Conservation (phyloP, 805 yeast species). For the Candida xyloterini region DNA sequence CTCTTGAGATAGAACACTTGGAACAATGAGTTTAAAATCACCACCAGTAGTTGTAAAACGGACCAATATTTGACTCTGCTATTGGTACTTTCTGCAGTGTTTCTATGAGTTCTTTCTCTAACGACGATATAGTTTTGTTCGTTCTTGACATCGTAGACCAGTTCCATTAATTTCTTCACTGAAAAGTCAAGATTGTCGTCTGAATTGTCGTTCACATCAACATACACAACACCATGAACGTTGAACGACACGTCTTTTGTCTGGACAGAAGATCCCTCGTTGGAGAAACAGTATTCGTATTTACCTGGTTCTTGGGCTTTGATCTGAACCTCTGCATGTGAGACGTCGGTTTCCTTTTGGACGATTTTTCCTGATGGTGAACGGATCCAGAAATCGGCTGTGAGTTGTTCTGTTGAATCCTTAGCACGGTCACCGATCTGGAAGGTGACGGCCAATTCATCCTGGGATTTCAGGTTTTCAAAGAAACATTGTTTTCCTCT, state of each 20-base stretch:
- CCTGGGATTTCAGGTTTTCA: slow-evolving; percentile 78
- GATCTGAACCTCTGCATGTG: slow-evolving; percentile 78
- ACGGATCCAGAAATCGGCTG: slow-evolving; percentile 58
- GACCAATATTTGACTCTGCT: slow-evolving; percentile 99
- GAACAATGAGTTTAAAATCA: slow-evolving; percentile 81
- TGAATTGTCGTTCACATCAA: slow-evolving; percentile 66
- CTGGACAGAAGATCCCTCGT: slow-evolving; percentile 66
- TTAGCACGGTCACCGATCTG: slow-evolving; percentile 92
- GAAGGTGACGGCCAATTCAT: slow-evolving; percentile 81
- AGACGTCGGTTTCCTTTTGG: slow-evolving; percentile 48
- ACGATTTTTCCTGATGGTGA: slow-evolving; percentile 47
- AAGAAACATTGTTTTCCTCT: slow-evolving; percentile 85
- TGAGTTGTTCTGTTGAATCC: slow-evolving; percentile 60
- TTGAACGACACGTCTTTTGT: slow-evolving; percentile 94
- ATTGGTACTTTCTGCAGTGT: slow-evolving; percentile 96
- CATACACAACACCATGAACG: slow-evolving; percentile 87
- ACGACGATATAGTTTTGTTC: slow-evolving; percentile 92
- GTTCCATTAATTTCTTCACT: slow-evolving; percentile 67
- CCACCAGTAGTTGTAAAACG: slow-evolving; percentile 82
- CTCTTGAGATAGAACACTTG: slow-evolving; percentile 92
- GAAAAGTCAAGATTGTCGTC: slow-evolving; percentile 81
- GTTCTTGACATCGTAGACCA: slow-evolving; percentile 83
- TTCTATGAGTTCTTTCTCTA: slow-evolving; percentile 96
- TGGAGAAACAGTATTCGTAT: slow-evolving; percentile 86
- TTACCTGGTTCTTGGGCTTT: slow-evolving; percentile 69